Percentiles rank a stretch among this genome's conserved stretches.
These are phyloP conservation scores for Xylaria digitata DNA, from an alignment of 2,329 filamentous ascomycete genomes.

Conservation along the genomic window DNA sequence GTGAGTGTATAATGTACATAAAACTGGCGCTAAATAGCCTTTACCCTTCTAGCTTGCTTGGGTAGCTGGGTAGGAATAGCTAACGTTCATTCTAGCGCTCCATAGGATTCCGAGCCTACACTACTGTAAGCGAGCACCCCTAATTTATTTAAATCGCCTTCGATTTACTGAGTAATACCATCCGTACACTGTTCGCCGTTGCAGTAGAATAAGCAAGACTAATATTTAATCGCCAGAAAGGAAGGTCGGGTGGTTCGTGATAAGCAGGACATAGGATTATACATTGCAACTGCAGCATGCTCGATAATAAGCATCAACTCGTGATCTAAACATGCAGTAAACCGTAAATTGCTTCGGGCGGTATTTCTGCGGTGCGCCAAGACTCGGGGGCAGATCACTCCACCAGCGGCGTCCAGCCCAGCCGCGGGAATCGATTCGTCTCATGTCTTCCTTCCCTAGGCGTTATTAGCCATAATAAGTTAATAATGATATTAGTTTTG, in stretches of 20 bases:
- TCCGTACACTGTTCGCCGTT: neutral
- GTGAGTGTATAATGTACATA: slow-evolving; percentile 4
- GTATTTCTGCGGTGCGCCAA: slow-evolving; percentile 36
- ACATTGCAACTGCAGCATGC: slow-evolving; percentile 45
- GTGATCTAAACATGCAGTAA: slow-evolving; percentile 43
- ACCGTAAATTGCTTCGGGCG: slow-evolving; percentile 36
- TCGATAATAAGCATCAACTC: slow-evolving; percentile 38
- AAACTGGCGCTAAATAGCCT: slow-evolving; percentile 8
- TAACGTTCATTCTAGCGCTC: slow-evolving; percentile 27
- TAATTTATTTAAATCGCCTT: slow-evolving; percentile 20
- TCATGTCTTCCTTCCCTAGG: slow-evolving; percentile 15
- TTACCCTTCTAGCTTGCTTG: slow-evolving; percentile 12
- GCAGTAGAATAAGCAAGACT: neutral
- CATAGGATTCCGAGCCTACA: slow-evolving; percentile 21
- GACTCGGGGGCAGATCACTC: slow-evolving; percentile 32
- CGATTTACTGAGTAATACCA: slow-evolving; percentile 11
- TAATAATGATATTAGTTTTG: neutral
- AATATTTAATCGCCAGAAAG: slow-evolving; percentile 42
- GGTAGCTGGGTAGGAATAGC: slow-evolving; percentile 20
- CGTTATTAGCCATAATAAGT: neutral
- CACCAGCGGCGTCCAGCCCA: slow-evolving; percentile 33
- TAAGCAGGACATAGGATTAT: slow-evolving; percentile 42
- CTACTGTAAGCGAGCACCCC: slow-evolving; percentile 20
- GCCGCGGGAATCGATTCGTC: slow-evolving; percentile 28
- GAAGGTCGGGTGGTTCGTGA: slow-evolving; percentile 44